These are phyloP conservation scores for Adansonia gregorii DNA, from an alignment of 441 rosid species.

Conservation along the genomic window DNA sequence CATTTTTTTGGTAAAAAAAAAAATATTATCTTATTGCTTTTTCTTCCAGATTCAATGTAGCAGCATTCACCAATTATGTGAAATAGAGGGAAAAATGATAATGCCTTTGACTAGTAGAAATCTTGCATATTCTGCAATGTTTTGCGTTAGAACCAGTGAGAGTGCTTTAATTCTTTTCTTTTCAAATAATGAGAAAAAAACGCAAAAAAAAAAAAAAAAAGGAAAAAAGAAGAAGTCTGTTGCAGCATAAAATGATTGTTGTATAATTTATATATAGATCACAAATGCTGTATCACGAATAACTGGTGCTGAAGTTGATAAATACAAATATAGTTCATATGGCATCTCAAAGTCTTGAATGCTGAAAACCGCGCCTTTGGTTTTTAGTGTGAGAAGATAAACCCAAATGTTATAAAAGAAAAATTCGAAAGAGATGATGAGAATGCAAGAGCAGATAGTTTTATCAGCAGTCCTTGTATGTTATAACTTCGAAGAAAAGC, in stretches of 20 bases:
- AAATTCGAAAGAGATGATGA: not conserved
- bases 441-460: not conserved
- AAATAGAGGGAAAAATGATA: not conserved
- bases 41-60: not conserved
- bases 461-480: not conserved
- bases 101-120: not conserved
- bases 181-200: not conserved
- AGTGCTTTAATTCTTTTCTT: not conserved
- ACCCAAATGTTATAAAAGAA: not conserved
- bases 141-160: not conserved
- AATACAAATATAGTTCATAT: not conserved
- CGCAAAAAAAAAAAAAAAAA: too few relatives aligned
- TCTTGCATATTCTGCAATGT: not conserved
- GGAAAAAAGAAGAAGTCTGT: too few relatives aligned
- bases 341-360: not conserved
- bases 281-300: not conserved
- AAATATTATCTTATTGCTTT: not conserved
- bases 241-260: not conserved
- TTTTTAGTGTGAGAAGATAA: not conserved
- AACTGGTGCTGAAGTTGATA: too few relatives aligned
- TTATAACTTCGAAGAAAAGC: not conserved
- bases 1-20: not conserved
- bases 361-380: not conserved
- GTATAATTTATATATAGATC: not conserved
- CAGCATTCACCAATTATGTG: not conserved